Evolutionary conservation across 2,329 filamentous ascomycete genomes (phyloP).

Genomic region (Penicillium sp.): DNA sequence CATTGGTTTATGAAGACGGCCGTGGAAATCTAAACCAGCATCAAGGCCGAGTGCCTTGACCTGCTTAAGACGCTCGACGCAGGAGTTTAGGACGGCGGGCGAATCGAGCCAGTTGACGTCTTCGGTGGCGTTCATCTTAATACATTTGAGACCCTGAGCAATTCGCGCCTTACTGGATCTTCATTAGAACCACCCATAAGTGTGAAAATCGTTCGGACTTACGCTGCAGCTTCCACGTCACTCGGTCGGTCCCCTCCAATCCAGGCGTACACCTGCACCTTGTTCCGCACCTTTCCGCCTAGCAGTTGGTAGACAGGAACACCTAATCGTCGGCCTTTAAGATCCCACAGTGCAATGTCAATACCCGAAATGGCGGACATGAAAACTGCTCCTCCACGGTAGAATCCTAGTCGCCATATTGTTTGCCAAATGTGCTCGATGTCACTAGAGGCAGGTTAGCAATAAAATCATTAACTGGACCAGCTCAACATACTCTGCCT

Average conservation of each 20-base stretch:
- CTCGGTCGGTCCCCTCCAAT: slow-evolving; percentile 72
- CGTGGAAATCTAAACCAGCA: slow-evolving; percentile 77
- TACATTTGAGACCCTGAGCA: slow-evolving; percentile 41
- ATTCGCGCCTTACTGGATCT: slow-evolving; percentile 43
- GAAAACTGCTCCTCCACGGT: slow-evolving; percentile 75
- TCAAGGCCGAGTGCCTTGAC: slow-evolving; percentile 73
- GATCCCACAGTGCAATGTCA: slow-evolving; percentile 78
- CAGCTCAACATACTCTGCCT: slow-evolving; percentile 62
- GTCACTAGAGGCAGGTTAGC: slow-evolving; percentile 51
- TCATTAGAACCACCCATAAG: not conserved
- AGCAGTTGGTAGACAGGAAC: slow-evolving; percentile 73
- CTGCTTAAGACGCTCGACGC: slow-evolving; percentile 66
- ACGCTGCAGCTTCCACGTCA: slow-evolving; percentile 63
- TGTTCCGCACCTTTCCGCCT: slow-evolving; percentile 70
- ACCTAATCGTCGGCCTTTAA: slow-evolving; percentile 66
- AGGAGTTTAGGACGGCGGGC: slow-evolving; percentile 62
- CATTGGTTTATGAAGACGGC: slow-evolving; percentile 75
- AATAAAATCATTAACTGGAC: not conserved
- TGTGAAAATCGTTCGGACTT: not conserved
- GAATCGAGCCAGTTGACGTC: slow-evolving; percentile 77
- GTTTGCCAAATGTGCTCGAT: slow-evolving; percentile 82
- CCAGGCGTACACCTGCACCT: slow-evolving; percentile 74
- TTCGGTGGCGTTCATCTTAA: slow-evolving; percentile 82
- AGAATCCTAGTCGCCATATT: slow-evolving; percentile 70
- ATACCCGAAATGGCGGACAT: slow-evolving; percentile 78